Evolutionary conservation across 306 rosid genomes (phyloP), one percentile per base, ranked within the genome.

Genomic region (Cucurbita argyrosperma): DNA sequence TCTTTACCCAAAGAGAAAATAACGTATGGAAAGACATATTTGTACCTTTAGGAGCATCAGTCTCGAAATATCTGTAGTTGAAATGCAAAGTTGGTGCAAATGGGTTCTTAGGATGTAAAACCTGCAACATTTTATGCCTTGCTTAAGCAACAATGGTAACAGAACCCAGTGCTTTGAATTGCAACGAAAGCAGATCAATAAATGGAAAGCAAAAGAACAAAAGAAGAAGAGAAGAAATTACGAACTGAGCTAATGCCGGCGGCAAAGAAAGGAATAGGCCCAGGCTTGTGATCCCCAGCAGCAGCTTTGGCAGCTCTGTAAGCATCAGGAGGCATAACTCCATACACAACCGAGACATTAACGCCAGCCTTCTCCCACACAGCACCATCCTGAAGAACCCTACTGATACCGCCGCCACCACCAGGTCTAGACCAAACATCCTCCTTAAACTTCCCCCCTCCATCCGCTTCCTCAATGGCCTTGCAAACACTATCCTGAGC

Each of bases 391-490:
- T 94, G 99, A 21, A 94, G 89, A 30, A 94, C 99, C 88, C 97
- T 87, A 60, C 99, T 94, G 30, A 94, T 94, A 9, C 99, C 99
- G 0, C 99, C 99, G 7, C 99, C 96, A 4, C 99, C 97, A 0
- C 99, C 99, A 7, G 99, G 97, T 57, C 99, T 85, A 9, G 99
- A 91, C 99, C 99, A 94, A 3, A 94, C 99, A 19, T 94, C 99
- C 82, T 94, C 99, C 70, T 88, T 94, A 55, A 94, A 94, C 38
- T 62, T 50, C 5, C 78, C 98, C 4, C 89, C 91, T 5, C 96
- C 99, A n/a, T 91, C 99, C 0, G 83, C 92, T 12, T 74, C 78
- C 77, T 91, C 92, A 64, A 94, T 84, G 2, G 95, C 99, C 56
- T n/a, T 56, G 60, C 99, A 94, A 0, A 94, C 95, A 1, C 54